phyloP scores from a whole-genome alignment of 2,329 filamentous ascomycete genomes.

The Hymenoscyphus salicellus region DNA sequence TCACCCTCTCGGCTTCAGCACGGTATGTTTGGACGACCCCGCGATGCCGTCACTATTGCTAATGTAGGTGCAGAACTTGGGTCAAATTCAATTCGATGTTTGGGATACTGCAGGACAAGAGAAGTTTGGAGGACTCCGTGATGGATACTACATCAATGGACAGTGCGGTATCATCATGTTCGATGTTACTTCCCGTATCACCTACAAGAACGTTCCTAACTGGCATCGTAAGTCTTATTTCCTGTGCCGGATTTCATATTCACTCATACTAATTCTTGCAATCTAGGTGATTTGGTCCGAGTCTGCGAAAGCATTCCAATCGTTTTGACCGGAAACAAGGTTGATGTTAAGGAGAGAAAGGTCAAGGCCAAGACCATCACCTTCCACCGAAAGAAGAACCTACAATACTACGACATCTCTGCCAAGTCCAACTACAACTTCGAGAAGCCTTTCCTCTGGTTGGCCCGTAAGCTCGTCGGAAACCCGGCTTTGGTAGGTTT shows the following conservation, averaged over 20 bases:
- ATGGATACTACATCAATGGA: slow-evolving; percentile 99
- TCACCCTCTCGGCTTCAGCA: slow-evolving; percentile 95
- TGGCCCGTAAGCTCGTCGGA: slow-evolving; percentile 95
- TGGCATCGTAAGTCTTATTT: slow-evolving; percentile 85
- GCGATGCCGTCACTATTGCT: slow-evolving; percentile 22
- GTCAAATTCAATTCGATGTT: slow-evolving; percentile 96
- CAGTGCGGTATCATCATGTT: slow-evolving; percentile 99
- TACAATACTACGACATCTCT: slow-evolving; percentile 99
- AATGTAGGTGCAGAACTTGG: slow-evolving; percentile 68
- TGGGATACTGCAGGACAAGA: slow-evolving; percentile 99
- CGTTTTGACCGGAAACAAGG: slow-evolving; percentile 98
- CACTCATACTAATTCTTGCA: slow-evolving; percentile 18
- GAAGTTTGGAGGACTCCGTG: slow-evolving; percentile 98
- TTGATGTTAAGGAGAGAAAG: slow-evolving; percentile 99
- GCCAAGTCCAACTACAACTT: slow-evolving; percentile 99
- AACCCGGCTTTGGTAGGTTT: slow-evolving; percentile 75
- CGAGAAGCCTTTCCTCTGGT: slow-evolving; percentile 99
- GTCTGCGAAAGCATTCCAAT: slow-evolving; percentile 99
- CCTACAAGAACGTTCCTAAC: slow-evolving; percentile 99
- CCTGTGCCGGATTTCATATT: background rate
- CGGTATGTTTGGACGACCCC: slow-evolving; percentile 62
- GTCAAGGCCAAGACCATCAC: slow-evolving; percentile 99
- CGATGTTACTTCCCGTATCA: slow-evolving; percentile 98
- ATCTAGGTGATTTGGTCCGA: slow-evolving; percentile 87
- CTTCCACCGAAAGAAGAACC: slow-evolving; percentile 99